A percentile compares a stretch with the other conserved stretches of the same genome.
Evolutionary conservation across 1,139 yeast species (phyloP).

Genomic region (Meyerozyma elateridarum): DNA sequence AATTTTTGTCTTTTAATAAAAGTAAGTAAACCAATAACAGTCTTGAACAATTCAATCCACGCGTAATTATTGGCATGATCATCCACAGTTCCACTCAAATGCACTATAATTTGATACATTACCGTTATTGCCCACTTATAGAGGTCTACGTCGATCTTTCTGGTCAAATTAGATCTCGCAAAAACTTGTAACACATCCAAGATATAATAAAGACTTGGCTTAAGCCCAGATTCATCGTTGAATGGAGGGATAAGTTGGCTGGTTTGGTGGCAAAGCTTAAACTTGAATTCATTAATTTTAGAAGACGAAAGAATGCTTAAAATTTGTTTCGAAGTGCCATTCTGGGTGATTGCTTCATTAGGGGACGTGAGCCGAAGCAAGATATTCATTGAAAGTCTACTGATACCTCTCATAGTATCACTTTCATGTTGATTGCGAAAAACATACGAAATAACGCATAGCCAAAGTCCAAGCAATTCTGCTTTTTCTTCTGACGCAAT

Average conservation of each 20-base stretch:
- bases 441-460: slow-evolving; percentile 33
- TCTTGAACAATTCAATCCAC: slow-evolving; percentile 4
- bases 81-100: slow-evolving; percentile 8
- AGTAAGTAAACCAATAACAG: neutral
- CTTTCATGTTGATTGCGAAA: slow-evolving; percentile 34
- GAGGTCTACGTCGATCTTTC: slow-evolving; percentile 27
- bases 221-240: slow-evolving; percentile 20
- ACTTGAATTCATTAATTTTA: slow-evolving; percentile 33
- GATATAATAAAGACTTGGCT: slow-evolving; percentile 31
- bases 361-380: slow-evolving; percentile 23
- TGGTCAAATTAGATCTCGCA: slow-evolving; percentile 37
- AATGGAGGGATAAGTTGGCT: slow-evolving; percentile 30
- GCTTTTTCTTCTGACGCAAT: slow-evolving; percentile 16
- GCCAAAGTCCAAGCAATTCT: slow-evolving; percentile 30
- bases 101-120: slow-evolving; percentile 19
- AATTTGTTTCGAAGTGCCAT: slow-evolving; percentile 3
- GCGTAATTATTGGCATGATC: neutral
- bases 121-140: slow-evolving; percentile 24
- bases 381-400: slow-evolving; percentile 21
- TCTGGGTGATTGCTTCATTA: slow-evolving; percentile 5
- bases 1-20: slow-evolving; percentile 2
- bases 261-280: slow-evolving; percentile 42
- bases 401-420: slow-evolving; percentile 17
- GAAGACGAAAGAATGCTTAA: slow-evolving; percentile 16
- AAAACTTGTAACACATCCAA: slow-evolving; percentile 34